Conservation (phyloP, 1,139 yeast species). For the Geotrichum armillariae region DNA sequence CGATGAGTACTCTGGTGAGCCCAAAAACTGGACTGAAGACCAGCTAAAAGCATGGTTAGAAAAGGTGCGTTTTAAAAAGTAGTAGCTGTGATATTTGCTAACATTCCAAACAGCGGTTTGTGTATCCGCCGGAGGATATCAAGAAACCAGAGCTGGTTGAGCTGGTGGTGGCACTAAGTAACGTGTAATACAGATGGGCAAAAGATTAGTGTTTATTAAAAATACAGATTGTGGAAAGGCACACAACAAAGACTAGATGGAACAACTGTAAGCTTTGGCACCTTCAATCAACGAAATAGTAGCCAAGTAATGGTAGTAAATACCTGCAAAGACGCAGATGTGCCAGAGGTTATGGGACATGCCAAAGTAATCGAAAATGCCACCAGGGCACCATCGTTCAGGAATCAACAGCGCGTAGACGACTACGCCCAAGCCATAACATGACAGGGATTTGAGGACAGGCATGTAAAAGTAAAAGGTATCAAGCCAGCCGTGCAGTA, state of each 20-base stretch:
- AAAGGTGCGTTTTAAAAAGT: conserved; percentile 25
- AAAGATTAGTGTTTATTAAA: not conserved
- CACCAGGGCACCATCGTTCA: conserved; percentile 65
- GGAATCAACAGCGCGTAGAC: conserved; percentile 90
- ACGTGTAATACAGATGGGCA: not conserved
- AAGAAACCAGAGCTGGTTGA: conserved; percentile 27
- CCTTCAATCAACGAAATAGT: conserved; percentile 64
- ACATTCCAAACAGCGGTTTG: conserved; percentile 30
- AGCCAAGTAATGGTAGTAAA: conserved; percentile 81
- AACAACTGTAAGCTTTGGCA: conserved; percentile 38
- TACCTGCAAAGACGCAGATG: conserved; percentile 81
- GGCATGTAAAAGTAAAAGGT: conserved; percentile 62
- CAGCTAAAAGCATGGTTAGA: conserved; percentile 29
- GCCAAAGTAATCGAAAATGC: conserved; percentile 63
- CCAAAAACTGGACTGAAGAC: conserved; percentile 28
- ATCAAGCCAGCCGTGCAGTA: conserved; percentile 55
- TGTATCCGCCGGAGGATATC: conserved; percentile 31
- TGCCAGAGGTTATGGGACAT: conserved; percentile 99
- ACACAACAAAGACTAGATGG: not conserved
- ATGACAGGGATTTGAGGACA: conserved; percentile 60
- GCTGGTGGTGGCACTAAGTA: conserved; percentile 24
- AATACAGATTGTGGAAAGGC: not conserved
- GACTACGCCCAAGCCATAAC: conserved; percentile 81
- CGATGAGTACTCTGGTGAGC: conserved; percentile 16
- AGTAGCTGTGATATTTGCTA: no score